Evolutionary conservation across 1,139 yeast species (phyloP).

Genomic region (Candida neerlandica): DNA sequence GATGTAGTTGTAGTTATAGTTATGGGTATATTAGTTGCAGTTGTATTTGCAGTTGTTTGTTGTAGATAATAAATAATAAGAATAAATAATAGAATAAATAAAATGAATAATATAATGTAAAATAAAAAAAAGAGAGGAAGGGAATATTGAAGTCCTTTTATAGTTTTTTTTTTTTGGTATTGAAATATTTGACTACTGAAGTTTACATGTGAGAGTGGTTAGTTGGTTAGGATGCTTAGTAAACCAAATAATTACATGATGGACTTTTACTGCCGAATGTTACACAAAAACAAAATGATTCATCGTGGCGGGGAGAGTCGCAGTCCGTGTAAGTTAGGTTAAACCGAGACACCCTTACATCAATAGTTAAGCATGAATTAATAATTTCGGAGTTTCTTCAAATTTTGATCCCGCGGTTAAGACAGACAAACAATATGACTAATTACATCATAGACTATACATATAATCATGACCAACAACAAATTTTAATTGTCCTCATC

Average conservation of each 20-base stretch:
- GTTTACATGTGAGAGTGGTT: neutral
- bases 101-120: neutral
- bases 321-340: neutral
- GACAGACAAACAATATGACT: neutral
- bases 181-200: too few species aligned
- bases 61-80: neutral
- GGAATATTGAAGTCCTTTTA: slow-evolving; percentile 2
- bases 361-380: neutral
- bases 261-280: slow-evolving; percentile 2
- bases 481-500: too few species aligned
- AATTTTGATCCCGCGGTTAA: neutral
- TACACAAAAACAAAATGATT: neutral
- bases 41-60: too few species aligned
- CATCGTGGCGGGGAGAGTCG: neutral
- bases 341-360: slow-evolving; percentile 4
- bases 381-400: slow-evolving; percentile 3
- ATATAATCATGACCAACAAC: too few species aligned
- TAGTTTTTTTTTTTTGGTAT: neutral
- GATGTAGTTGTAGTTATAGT: neutral
- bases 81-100: neutral
- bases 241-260: neutral
- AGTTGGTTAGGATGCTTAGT: neutral
- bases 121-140: neutral
- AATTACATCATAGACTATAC: neutral
- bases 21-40: neutral